Conservation (phyloP, 768 basidiomycete species). For the Mycena capillaripes region DNA sequence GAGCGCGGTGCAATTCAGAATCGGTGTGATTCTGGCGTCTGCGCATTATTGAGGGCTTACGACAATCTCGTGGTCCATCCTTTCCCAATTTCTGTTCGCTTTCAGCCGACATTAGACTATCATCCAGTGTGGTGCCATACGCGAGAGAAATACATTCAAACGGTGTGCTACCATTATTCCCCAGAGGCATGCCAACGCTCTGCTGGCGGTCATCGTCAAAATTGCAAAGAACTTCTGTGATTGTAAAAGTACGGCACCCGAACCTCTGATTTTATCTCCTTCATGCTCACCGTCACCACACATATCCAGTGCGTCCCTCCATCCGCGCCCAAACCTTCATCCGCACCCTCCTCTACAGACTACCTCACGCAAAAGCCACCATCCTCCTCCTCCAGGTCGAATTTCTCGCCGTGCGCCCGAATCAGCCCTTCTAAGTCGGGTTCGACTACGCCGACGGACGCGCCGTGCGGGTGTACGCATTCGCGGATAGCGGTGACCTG, state of each 20-base stretch:
- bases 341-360: slow-evolving; percentile 6
- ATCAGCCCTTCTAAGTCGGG: slow-evolving; percentile 13
- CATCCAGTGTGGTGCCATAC: slow-evolving; percentile 16
- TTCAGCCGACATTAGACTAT: background rate
- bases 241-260: slow-evolving; percentile 6
- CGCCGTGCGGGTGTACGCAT: background rate
- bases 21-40: slow-evolving; percentile 1
- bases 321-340: slow-evolving; percentile 12
- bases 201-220: slow-evolving; percentile 9
- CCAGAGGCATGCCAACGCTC: slow-evolving; percentile 16
- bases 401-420: slow-evolving; percentile 6
- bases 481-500: background rate
- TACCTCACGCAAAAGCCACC: background rate
- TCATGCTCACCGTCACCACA: background rate
- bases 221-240: background rate
- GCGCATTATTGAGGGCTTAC: slow-evolving; percentile 7
- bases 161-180: slow-evolving; percentile 14
- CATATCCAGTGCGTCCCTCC: background rate
- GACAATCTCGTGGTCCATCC: slow-evolving; percentile 13
- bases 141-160: background rate
- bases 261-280: background rate
- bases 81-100: background rate
- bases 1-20: slow-evolving; percentile 5
- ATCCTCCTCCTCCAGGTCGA: slow-evolving; percentile 4
- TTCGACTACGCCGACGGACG: slow-evolving; percentile 18